Percentiles rank a stretch among this genome's conserved stretches.
phyloP scores from a whole-genome alignment of 2,329 filamentous ascomycete species.

The Raffaelea deltoideospora region DNA sequence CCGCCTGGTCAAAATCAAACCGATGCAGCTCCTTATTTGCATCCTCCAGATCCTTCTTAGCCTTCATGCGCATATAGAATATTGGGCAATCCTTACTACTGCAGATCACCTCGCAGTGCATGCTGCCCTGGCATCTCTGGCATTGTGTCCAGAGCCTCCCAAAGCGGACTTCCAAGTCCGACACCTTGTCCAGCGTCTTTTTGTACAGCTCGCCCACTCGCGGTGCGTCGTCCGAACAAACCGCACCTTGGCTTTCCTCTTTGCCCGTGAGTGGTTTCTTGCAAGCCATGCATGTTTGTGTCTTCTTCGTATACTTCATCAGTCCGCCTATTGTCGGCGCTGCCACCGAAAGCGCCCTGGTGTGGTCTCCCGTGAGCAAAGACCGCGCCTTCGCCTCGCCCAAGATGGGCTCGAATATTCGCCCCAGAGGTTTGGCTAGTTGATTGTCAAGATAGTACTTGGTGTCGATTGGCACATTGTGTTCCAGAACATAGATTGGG shows the following conservation, averaged over 20 bases:
- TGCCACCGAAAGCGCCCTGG: slow-evolving; percentile 82
- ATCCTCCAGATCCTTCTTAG: slow-evolving; percentile 97
- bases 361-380: slow-evolving; percentile 83
- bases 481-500: slow-evolving; percentile 89
- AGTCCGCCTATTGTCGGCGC: slow-evolving; percentile 82
- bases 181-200: slow-evolving; percentile 74
- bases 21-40: slow-evolving; percentile 75
- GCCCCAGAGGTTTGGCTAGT: slow-evolving; percentile 78
- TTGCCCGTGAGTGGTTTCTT: slow-evolving; percentile 83
- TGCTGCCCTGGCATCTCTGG: slow-evolving; percentile 90
- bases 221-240: slow-evolving; percentile 73
- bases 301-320: slow-evolving; percentile 98
- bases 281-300: slow-evolving; percentile 95
- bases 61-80: slow-evolving; percentile 99
- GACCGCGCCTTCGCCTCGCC: slow-evolving; percentile 72
- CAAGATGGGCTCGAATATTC: slow-evolving; percentile 96
- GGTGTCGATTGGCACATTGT: slow-evolving; percentile 96
- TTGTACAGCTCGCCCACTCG: slow-evolving; percentile 87
- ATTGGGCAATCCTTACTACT: slow-evolving; percentile 93
- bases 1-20: slow-evolving; percentile 75
- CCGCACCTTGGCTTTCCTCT: slow-evolving; percentile 59
- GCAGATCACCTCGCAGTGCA: slow-evolving; percentile 98
- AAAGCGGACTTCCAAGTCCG: slow-evolving; percentile 86
- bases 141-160: slow-evolving; percentile 94
- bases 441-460: slow-evolving; percentile 99